phyloP scores from a whole-genome alignment of 108 stramenopile genomes.

The Conticribra guillardii region DNA sequence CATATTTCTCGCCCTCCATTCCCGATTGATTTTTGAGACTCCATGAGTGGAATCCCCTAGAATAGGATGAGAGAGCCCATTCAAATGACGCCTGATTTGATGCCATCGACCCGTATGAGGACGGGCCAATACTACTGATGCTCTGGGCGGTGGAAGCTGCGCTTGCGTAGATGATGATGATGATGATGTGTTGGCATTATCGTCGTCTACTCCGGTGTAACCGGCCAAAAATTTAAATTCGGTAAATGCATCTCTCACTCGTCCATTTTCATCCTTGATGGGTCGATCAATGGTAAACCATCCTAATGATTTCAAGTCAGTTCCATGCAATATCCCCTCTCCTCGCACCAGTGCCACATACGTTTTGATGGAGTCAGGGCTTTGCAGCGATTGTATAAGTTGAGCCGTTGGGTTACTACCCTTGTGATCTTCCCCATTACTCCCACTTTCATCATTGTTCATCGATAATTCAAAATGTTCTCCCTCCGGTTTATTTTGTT shows the following conservation, averaged over 20 bases:
- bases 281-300: constrained; percentile 77
- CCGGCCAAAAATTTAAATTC: constrained; percentile 78
- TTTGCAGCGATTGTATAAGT: constrained; percentile 61
- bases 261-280: constrained; percentile 75
- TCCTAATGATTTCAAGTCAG: constrained; percentile 67
- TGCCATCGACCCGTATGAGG: constrained; percentile 86
- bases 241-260: constrained; percentile 72
- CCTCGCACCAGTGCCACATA: constrained; percentile 88
- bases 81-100: constrained; percentile 86
- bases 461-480: neutral
- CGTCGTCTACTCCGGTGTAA: constrained; percentile 36
- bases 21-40: constrained; percentile 60
- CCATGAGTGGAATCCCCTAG: constrained; percentile 86
- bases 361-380: constrained; percentile 64
- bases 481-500: constrained; percentile 10
- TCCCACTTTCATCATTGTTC: neutral
- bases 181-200: neutral
- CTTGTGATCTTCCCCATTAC: constrained; percentile 10
- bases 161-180: constrained; percentile 11
- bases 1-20: constrained; percentile 71
- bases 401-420: constrained; percentile 36
- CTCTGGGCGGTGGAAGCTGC: constrained; percentile 59
- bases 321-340: constrained; percentile 71
- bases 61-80: constrained; percentile 85
- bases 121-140: constrained; percentile 76